Evolutionary conservation across 73 alveolate genomes (phyloP), one percentile per base, ranked within the genome.

Genomic region (Paramecium bursaria): DNA sequence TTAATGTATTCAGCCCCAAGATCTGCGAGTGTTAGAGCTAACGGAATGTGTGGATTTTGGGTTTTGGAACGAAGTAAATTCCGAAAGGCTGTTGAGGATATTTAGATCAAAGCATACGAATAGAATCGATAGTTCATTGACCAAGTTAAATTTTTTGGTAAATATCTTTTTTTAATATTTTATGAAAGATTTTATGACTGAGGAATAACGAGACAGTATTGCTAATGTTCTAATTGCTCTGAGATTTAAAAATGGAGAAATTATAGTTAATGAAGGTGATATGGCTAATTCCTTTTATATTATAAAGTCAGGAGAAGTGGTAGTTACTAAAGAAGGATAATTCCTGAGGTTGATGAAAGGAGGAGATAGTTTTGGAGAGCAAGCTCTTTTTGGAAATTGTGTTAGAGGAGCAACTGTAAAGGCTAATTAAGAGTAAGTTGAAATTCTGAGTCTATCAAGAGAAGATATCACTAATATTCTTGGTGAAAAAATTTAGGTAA

Each of bases 301-400:
- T 26, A 87, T 87, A 17, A 53, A 87, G 54, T 74, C 79, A 55
- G 92, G 92, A 39, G 30, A 22, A 46, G 92, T 87, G 15, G 14
- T 48, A 87, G 74, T 74, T 14, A 51, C 55, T 14, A 50, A 87
- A 14, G 54, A 31, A 53, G 92, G 90, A n/a, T 17, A 51, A 26
- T 51, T 75, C 46, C 52, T 87, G 14, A 50, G 92, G 26, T 46
- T 53, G 22, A 87, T 87, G 92, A 46, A 29, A 23, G 19, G 25
- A 77, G 92, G 92, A 30, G 92, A 87, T 29, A 52, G 74, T 13
- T 87, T 87, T 77, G 92, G 92, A 23, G 92, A 87, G 25, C 75
- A 76, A 47, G 92, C 92, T 15, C 46, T 87, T 17, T 75, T 87
- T 46, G 86, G 85, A 1, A 87, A 87, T 73, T 57, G 86, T 54